phyloP scores from a whole-genome alignment of 768 basidiomycete genomes.

The Pulveroboletus sp. region DNA sequence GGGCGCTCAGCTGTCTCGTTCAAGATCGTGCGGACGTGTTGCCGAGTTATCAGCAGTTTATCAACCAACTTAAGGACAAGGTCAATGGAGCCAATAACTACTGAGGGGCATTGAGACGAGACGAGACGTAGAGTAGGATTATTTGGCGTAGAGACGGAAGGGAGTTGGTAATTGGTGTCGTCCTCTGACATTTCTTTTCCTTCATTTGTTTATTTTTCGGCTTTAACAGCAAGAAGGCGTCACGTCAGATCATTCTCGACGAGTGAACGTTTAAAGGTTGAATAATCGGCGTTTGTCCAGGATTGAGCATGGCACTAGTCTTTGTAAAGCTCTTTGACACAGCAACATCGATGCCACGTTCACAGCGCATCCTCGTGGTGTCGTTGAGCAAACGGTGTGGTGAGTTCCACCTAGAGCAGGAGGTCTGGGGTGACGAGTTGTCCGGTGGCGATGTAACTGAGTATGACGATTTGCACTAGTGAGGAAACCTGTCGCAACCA shows the following conservation, averaged over 20 bases:
- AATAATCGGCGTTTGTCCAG: slow-evolving; percentile 7
- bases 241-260: neutral
- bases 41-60: slow-evolving; percentile 95
- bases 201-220: neutral
- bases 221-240: neutral
- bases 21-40: slow-evolving; percentile 94
- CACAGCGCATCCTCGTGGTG: too few relatives aligned
- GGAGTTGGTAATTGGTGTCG: neutral
- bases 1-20: slow-evolving; percentile 92
- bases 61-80: slow-evolving; percentile 88
- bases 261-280: neutral
- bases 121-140: neutral
- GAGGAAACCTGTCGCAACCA: too few relatives aligned
- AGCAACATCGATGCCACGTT: neutral
- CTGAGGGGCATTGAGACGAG: slow-evolving; percentile 6
- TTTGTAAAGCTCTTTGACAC: neutral
- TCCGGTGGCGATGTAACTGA: too few relatives aligned
- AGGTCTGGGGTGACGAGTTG: too few relatives aligned
- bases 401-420: too few relatives aligned
- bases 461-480: too few relatives aligned
- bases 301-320: neutral
- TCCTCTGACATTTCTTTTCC: neutral
- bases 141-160: neutral
- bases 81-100: slow-evolving; percentile 34
- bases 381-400: too few relatives aligned